Evolutionary conservation across 2,329 filamentous ascomycete genomes (phyloP).

Genomic region (Aspergillus fumigatus): DNA sequence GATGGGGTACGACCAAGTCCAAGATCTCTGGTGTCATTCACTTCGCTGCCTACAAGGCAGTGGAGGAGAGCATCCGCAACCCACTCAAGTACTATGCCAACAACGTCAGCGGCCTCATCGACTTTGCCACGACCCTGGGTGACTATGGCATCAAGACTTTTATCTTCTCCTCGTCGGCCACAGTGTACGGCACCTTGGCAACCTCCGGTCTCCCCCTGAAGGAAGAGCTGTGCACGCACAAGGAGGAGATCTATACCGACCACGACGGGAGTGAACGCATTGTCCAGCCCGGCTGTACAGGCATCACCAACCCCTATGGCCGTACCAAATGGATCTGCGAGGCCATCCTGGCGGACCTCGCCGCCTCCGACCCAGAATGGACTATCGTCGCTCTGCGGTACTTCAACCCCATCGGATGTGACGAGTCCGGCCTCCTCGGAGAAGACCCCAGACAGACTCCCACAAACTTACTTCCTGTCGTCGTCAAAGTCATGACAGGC

Average conservation of each 20-base stretch:
- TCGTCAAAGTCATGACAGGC: slow-evolving; percentile 58
- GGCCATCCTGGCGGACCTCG: slow-evolving; percentile 60
- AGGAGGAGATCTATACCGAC: slow-evolving; percentile 43
- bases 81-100: slow-evolving; percentile 64
- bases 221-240: slow-evolving; percentile 55
- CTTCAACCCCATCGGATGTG: slow-evolving; percentile 65
- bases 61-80: slow-evolving; percentile 57
- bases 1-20: slow-evolving; percentile 39
- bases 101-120: slow-evolving; percentile 61
- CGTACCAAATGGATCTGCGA: slow-evolving; percentile 65
- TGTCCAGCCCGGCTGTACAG: slow-evolving; percentile 48
- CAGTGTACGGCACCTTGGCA: slow-evolving; percentile 58
- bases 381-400: slow-evolving; percentile 61
- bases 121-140: slow-evolving; percentile 54
- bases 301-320: slow-evolving; percentile 62
- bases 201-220: slow-evolving; percentile 49
- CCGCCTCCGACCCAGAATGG: slow-evolving; percentile 57
- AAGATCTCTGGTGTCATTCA: slow-evolving; percentile 62
- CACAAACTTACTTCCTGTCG: slow-evolving; percentile 62
- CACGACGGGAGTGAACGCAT: slow-evolving; percentile 40
- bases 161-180: slow-evolving; percentile 65
- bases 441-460: slow-evolving; percentile 60
- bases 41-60: slow-evolving; percentile 64
- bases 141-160: slow-evolving; percentile 61
- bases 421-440: slow-evolving; percentile 59